A percentile compares a stretch with the other conserved stretches of the same genome.
These are phyloP conservation scores for Rubroshorea leprosula DNA, from an alignment of 345 rosid genomes.

Conservation along the genomic window DNA sequence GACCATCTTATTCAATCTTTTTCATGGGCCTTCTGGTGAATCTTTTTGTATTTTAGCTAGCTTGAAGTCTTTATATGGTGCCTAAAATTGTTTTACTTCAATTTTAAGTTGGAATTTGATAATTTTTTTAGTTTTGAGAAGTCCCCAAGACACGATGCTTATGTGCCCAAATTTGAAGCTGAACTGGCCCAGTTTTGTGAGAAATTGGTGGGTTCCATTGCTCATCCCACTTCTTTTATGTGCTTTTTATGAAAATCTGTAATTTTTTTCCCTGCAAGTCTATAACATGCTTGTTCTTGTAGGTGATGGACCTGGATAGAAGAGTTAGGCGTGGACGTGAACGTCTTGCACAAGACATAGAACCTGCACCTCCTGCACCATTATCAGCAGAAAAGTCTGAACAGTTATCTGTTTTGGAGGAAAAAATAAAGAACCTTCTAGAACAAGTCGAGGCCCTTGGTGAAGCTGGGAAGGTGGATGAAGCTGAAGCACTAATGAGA, in stretches of 20 bases:
- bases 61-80: background rate
- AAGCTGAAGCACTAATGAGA: slow-evolving; percentile 99
- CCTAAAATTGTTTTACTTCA: background rate
- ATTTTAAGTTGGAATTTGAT: slow-evolving; percentile 11
- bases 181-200: slow-evolving; percentile 92
- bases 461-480: slow-evolving; percentile 97
- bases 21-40: too few relatives aligned
- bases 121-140: slow-evolving; percentile 65
- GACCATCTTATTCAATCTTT: background rate
- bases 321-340: slow-evolving; percentile 97
- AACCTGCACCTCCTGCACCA: slow-evolving; percentile 69
- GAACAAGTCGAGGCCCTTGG: slow-evolving; percentile 97
- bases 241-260: background rate
- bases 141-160: slow-evolving; percentile 71
- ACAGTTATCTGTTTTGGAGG: slow-evolving; percentile 79
- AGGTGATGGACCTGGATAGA: slow-evolving; percentile 96
- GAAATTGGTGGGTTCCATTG: slow-evolving; percentile 60
- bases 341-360: slow-evolving; percentile 88
- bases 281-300: slow-evolving; percentile 13
- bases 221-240: background rate
- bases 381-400: slow-evolving; percentile 78
- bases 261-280: background rate
- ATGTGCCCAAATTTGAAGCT: slow-evolving; percentile 78
- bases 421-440: slow-evolving; percentile 81
- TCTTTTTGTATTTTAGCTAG: too few relatives aligned